Base-by-base conservation (phyloP, 2,329 filamentous ascomycete species). In the Hypoxylon sp. region DNA sequence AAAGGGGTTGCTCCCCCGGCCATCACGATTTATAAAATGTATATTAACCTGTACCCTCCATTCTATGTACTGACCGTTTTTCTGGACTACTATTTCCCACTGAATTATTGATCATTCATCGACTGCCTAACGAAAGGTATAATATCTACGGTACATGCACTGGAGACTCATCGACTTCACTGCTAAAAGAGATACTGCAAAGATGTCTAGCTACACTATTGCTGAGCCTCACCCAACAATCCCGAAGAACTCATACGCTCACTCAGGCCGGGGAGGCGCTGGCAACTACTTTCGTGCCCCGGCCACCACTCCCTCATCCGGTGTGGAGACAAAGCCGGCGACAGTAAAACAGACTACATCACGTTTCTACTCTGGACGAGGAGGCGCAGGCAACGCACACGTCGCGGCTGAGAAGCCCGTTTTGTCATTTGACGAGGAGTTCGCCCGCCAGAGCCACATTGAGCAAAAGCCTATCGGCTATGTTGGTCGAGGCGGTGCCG, bases 361-460 rank as follows among this genome's bases (percentile, higher is more conserved):
- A 65, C 84, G 85, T 80, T 90, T 90, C 83, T 86, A 89, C 81
- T 85, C 85, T 10, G 90, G 90, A 73, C 88, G 90, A 63, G 90
- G 90, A 72, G 89, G 90, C 63, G 89, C 89, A 2, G 90, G 90
- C 75, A 92, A 91, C 81, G 84, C 88, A 69, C 84, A 85, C 78
- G 75, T 81, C 48, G 78, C 83, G 58, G 77, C 80, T 60, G 82
- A 87, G 76, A 84, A 87, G 52, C 83, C 86, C 74, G 84, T 87
- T 73, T 85, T 91, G 79, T 86, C 84, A 65, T 92, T 92, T 79
- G 89, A 91, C 77, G 89, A 91, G 81, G 89, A 91, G 77, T 86
- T 88, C 73, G 80, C 83, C 72, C 83, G 85, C 69, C 85, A 87
- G 74, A 82, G 84, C 73, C 81, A 84, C 63, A 81, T 86, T 60